Evolutionary conservation across 371 early-diverging fungal species (phyloP), one percentile per base, ranked within the genome.

Genomic region (Mucor lusitanicus): DNA sequence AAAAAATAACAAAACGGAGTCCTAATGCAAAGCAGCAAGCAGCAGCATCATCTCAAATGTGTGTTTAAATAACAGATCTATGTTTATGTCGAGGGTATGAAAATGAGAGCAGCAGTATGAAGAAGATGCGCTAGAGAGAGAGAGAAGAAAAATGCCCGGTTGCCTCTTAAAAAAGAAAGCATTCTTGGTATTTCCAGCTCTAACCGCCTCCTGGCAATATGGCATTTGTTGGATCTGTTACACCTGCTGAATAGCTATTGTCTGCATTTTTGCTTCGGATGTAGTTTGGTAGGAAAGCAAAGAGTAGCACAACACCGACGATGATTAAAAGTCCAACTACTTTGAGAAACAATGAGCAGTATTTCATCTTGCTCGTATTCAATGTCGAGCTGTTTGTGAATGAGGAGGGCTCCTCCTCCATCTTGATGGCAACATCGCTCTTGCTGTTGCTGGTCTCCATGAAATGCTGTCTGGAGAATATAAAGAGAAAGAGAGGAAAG

Each of bases 171-270:
- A 32, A 21, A 48, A 19, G n/a, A 21, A 25, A 48, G 21, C 48
- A 48, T 48, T 48, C 48, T 48, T n/a, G 17, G n/a, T 28, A 21
- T 21, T 42, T 17, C n/a, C 35, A 6, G n/a, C 19, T 7, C 13
- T 15, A 27, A 39, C 25, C 32, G 23, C 32, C 55, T 63, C 40
- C 64, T 64, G 68, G 68, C 21, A 68, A 48, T 33, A 48, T 63
- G 13, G 68, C 68, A 58, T 68, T 62, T 12, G 68, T 68, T 42
- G 68, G 68, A 50, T 68, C 68, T 35, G 50, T 50, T 15, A 8
- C 13, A 37, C 56, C 23, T 23, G 48, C 7, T 21, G 48, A 48
- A 21, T 48, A 48, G 48, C 6, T 28, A 15, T 17, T 35, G 33
- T 50, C 46, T 53, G 48, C 15, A 25, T 57, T 63, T 37, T 39